A percentile compares a stretch with the other conserved stretches of the same genome.
Conservation (phyloP, 257 asterid species). For the Nemophila menziesii region DNA sequence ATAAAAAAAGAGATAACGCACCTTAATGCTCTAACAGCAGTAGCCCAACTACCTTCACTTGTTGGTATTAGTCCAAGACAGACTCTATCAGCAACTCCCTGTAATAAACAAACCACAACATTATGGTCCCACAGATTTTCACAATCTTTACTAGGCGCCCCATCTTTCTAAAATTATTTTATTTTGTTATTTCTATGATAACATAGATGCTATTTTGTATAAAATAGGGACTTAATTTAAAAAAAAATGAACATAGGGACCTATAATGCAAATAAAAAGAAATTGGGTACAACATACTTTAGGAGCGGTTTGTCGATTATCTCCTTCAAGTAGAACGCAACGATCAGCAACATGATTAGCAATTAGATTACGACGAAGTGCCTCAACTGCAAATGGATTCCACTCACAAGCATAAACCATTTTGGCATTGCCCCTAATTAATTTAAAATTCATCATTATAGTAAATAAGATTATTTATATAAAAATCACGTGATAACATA, state of each 20-base stretch:
- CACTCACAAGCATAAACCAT: constrained; percentile 94
- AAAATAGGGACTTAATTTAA: too few species aligned
- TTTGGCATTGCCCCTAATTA: constrained; percentile 66
- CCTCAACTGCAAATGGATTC: constrained; percentile 86
- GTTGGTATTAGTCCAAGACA: constrained; percentile 92
- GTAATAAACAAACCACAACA: constrained; percentile 20
- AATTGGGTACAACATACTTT: constrained; percentile 36
- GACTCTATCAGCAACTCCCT: constrained; percentile 94
- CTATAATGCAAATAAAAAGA: background rate
- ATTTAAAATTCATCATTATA: background rate
- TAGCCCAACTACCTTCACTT: constrained; percentile 83
- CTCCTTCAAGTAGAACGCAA: constrained; percentile 82
- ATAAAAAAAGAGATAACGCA: constrained; percentile 11
- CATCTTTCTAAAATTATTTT: too few species aligned
- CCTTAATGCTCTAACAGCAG: constrained; percentile 88
- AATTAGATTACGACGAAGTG: constrained; percentile 59
- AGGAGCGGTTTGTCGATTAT: constrained; percentile 76
- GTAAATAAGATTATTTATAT: too few species aligned
- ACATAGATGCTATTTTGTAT: too few species aligned
- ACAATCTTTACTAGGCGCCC: too few species aligned
- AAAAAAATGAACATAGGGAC: too few species aligned
- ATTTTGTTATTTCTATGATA: too few species aligned
- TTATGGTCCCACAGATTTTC: too few species aligned
- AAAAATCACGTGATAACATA: constrained; percentile 13
- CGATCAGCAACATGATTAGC: constrained; percentile 74